These are phyloP conservation scores for Trypanosomatidae sp. DNA, from an alignment of 208 protist genomes.

Conservation along the genomic window DNA sequence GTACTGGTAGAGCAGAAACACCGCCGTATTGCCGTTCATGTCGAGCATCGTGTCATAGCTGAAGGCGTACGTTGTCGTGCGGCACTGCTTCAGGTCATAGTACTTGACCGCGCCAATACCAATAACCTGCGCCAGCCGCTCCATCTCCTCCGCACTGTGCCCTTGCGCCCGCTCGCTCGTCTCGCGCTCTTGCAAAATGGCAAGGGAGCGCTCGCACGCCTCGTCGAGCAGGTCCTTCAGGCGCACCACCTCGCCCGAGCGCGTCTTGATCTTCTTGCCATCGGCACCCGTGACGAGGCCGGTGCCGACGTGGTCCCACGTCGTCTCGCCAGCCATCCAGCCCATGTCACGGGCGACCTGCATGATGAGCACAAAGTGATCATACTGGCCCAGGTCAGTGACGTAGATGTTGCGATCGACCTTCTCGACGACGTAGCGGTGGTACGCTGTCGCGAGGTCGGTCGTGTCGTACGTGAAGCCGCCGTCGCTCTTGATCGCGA, in stretches of 20 bases:
- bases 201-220: constrained; percentile 70
- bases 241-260: constrained; percentile 90
- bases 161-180: constrained; percentile 56
- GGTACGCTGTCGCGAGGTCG: constrained; percentile 84
- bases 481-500: constrained; percentile 93
- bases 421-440: constrained; percentile 82
- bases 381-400: constrained; percentile 92
- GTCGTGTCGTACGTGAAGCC: constrained; percentile 94
- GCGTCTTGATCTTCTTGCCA: constrained; percentile 95
- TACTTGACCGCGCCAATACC: constrained; percentile 96
- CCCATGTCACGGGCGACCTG: constrained; percentile 80
- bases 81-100: constrained; percentile 93
- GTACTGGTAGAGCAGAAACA: constrained; percentile 96
- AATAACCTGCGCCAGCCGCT: constrained; percentile 75
- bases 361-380: constrained; percentile 90
- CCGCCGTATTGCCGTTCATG: constrained; percentile 94
- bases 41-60: constrained; percentile 94
- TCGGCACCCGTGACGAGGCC: constrained; percentile 87
- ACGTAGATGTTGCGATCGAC: constrained; percentile 91
- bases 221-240: constrained; percentile 95
- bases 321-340: constrained; percentile 60
- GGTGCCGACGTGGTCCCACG: constrained; percentile 91
- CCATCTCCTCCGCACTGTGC: constrained; percentile 73
- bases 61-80: constrained; percentile 93
- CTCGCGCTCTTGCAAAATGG: constrained; percentile 79